Base-by-base conservation (phyloP, 2,329 filamentous ascomycete species). In the Aspergillus thermomutatus region DNA sequence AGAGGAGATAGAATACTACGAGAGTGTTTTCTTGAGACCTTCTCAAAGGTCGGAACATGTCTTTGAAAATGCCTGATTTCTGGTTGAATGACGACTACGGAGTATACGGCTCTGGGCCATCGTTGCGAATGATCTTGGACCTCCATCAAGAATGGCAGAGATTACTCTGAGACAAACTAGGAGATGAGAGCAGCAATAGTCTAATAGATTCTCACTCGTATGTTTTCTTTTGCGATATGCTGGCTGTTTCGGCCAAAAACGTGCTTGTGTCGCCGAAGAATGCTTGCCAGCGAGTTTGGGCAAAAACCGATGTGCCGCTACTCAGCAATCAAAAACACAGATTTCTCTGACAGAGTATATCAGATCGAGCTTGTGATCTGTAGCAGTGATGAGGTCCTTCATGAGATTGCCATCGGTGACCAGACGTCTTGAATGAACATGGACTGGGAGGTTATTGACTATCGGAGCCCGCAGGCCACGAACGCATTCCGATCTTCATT, bases 401-500 rank as follows among this genome's bases (percentile, higher is more conserved):
- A 17, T 14, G 31, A 37, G 31, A 7, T 17, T 17, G 3, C 14
- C 14, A 37, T 37, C 7, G 14, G 28, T 17, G 14, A 17, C 3
- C 17, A 17, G 14, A 17, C 14, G 19, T 43, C 21, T 10, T 21
- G n/a, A 19, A 43, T 21, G 19, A n/a, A 9, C 21, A 21, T 23
- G 23, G 21, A 14, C 21, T 46, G 5, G 11, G 25, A 10, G 21
- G 23, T 14, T 46, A 21, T 46, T 7, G 23, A 26, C 21, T 46
- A 14, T 31, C 26, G 25, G 25, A 31, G 45, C 27, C 37, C 21
- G n/a, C 34, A 49, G 52, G 19, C 40, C 19, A 37, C 11, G 19
- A 27, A 46, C 40, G 19, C 54, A 55, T 54, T 21, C 43, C 55
- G 31, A 41, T 31, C 27, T 49, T 45, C 48, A 45, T 54, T 60